These are phyloP conservation scores for Kluyveromyces nonfermentans DNA, from an alignment of 805 yeast genomes.

Conservation along the genomic window DNA sequence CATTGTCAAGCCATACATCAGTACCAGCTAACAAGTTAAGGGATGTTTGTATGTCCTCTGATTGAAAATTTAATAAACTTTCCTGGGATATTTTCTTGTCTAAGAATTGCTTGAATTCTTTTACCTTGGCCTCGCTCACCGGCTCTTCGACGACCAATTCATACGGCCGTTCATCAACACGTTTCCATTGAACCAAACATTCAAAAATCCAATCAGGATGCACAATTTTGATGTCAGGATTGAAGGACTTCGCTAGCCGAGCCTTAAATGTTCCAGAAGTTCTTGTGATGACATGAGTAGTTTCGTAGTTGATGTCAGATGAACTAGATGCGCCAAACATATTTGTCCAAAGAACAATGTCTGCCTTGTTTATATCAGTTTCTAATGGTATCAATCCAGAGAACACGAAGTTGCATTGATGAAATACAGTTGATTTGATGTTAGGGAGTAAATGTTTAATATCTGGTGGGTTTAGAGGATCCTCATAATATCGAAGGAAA, in stretches of 20 bases:
- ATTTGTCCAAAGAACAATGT: constrained; percentile 84
- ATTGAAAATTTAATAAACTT: constrained; percentile 11
- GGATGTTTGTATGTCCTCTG: constrained; percentile 11
- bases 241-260: constrained; percentile 58
- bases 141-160: constrained; percentile 43
- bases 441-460: constrained; percentile 61
- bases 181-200: constrained; percentile 72
- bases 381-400: constrained; percentile 91
- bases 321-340: constrained; percentile 87
- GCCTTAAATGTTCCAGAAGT: constrained; percentile 79
- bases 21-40: constrained; percentile 22
- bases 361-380: constrained; percentile 59
- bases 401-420: constrained; percentile 62
- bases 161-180: constrained; percentile 53
- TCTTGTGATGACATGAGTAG: constrained; percentile 84
- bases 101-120: constrained; percentile 24
- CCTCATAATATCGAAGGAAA: constrained; percentile 40
- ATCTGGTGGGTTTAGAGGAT: constrained; percentile 48
- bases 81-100: constrained; percentile 25
- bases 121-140: constrained; percentile 34
- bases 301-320: constrained; percentile 55
- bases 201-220: constrained; percentile 89
- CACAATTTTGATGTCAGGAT: constrained; percentile 63
- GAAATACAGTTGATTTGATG: constrained; percentile 61
- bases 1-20: constrained; percentile 27